A percentile compares a stretch with the other conserved stretches of the same genome.
phyloP scores from a whole-genome alignment of 1,139 yeast species.

The Suhomyces panamericanus region DNA sequence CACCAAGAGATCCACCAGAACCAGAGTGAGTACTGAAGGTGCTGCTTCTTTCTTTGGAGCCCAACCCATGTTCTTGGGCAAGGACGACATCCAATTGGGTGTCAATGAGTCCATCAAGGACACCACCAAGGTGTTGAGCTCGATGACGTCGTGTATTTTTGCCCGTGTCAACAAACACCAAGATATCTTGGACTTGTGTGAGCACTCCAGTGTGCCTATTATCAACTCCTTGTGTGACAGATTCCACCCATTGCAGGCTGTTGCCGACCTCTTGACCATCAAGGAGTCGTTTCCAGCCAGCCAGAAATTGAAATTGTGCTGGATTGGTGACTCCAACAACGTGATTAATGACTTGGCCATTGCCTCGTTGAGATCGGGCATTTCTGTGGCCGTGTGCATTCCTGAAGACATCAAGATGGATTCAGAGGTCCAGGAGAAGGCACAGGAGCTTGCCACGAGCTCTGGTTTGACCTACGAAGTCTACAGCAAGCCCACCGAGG shows the following conservation, averaged over 20 bases:
- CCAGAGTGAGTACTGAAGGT: slow-evolving; percentile 92
- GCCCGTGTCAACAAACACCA: slow-evolving; percentile 90
- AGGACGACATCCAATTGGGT: slow-evolving; percentile 94
- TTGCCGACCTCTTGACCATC: slow-evolving; percentile 85
- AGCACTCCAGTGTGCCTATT: slow-evolving; percentile 82
- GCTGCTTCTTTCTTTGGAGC: slow-evolving; percentile 94
- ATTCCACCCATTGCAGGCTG: slow-evolving; percentile 94
- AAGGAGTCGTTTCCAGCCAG: slow-evolving; percentile 67
- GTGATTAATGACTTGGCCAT: slow-evolving; percentile 93
- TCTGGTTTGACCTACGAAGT: slow-evolving; percentile 58
- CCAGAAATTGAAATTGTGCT: slow-evolving; percentile 74
- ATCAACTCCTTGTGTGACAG: slow-evolving; percentile 91
- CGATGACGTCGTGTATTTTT: slow-evolving; percentile 93
- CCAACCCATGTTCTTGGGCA: slow-evolving; percentile 93
- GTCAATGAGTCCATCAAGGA: slow-evolving; percentile 89
- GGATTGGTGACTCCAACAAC: slow-evolving; percentile 97
- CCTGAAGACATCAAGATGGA: slow-evolving; percentile 74
- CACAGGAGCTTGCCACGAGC: slow-evolving; percentile 52
- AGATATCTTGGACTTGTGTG: slow-evolving; percentile 75
- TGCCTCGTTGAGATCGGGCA: slow-evolving; percentile 84
- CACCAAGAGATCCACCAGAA: slow-evolving; percentile 90
- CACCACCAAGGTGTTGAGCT: slow-evolving; percentile 82
- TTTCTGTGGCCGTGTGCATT: slow-evolving; percentile 78
- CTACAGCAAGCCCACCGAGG: slow-evolving; percentile 71
- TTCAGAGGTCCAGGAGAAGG: slow-evolving; percentile 53